Evolutionary conservation across 1,284 basidiomycete genomes (phyloP), one percentile per base, ranked within the genome.

Genomic region (Apiotrichum brassicae): DNA sequence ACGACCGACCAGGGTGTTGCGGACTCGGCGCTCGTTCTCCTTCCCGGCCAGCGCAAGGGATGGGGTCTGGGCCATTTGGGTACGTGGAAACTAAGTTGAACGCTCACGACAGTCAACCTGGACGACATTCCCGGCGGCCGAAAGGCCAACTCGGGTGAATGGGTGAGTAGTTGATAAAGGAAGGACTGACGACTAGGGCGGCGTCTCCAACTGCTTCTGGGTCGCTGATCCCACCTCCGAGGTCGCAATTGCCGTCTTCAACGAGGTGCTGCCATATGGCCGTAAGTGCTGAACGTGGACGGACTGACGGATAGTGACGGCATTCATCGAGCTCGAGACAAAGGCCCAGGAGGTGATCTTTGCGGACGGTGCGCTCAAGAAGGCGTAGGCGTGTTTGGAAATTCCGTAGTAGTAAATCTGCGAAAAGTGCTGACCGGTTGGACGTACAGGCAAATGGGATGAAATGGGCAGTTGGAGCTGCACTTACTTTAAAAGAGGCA

Each of bases 121-220:
- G 59, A 59, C 22, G 59, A 61, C 32, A 37, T 55, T 9, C 50
- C 54, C 2, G 43, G 43, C 7, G 54, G 54, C n/a, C 48, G 54
- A 9, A 51, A 43, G 36, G 53, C 53, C 12, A 35, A 35, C n/a
- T 53, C 59, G 18, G 59, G 53, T 2, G 57, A 61, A 43, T 61
- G 59, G 59, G 55, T 54, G 40, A 49, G 49, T 48, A 7, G 3
- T 30, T 13, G 19, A 14, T n/a, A 25, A 24, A 9, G 39, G 24
- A 25, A 11, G n/a, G 16, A 7, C 16, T 33, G n/a, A 19, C 22
- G 14, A 6, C 12, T n/a, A 56, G 54, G 58, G 53, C 26, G 59
- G 59, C 11, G 43, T 61, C 22, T 54, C 52, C 30, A 59, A 59
- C 49, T 43, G 54, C 19, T 59, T 53, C 43, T 61, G 59, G 59